Conservation (phyloP, 2,329 filamentous ascomycete genomes). For the Claviceps lovelessii region DNA sequence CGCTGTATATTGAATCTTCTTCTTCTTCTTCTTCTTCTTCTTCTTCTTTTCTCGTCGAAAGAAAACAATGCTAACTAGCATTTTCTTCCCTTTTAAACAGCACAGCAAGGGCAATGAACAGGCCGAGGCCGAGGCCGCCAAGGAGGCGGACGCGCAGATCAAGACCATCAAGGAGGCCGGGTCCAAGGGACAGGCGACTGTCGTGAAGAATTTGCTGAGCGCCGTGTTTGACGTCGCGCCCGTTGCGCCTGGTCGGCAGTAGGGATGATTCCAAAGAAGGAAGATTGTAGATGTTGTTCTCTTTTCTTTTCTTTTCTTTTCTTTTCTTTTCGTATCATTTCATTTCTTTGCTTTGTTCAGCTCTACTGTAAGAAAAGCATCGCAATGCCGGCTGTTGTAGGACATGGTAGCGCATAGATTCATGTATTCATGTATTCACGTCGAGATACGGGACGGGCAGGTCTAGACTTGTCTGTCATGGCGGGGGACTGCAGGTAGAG, state of each 20-base stretch:
- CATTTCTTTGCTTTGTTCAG: background rate
- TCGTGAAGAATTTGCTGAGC: conserved; percentile 68
- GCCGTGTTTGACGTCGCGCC: conserved; percentile 79
- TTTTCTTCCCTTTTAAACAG: conserved; percentile 30
- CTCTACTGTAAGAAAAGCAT: background rate
- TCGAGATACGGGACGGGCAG: too few relatives aligned
- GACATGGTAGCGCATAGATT: background rate
- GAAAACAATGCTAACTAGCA: too few relatives aligned
- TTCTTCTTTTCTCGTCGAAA: too few relatives aligned
- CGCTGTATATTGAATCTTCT: too few relatives aligned
- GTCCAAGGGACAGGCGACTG: conserved; percentile 62
- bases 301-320: background rate
- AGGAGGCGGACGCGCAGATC: conserved; percentile 63
- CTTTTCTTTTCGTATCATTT: background rate
- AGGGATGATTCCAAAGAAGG: conserved; percentile 1
- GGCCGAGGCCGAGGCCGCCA: conserved; percentile 68
- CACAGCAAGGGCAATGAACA: conserved; percentile 80
- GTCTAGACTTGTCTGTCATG: too few relatives aligned
- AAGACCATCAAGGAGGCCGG: conserved; percentile 70
- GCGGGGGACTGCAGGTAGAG: too few relatives aligned
- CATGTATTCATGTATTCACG: background rate
- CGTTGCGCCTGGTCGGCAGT: conserved; percentile 29
- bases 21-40: too few relatives aligned
- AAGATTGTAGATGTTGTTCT: background rate
- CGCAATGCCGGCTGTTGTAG: background rate